Evolutionary conservation across 176 grass and related monocot genomes (phyloP).

Genomic region (Tillandsia fasciculata): DNA sequence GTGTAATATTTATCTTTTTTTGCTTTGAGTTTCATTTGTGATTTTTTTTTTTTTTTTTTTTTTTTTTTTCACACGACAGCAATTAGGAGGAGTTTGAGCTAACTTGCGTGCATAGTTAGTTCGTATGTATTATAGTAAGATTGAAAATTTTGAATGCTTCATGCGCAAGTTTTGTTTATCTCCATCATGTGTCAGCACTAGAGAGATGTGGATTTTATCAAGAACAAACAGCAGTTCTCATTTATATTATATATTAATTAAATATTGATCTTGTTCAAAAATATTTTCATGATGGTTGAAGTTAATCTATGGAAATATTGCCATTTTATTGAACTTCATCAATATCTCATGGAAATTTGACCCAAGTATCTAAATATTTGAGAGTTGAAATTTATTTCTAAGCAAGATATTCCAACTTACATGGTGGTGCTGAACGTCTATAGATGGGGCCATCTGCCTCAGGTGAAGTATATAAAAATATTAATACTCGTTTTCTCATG

Average conservation of each 20-base stretch:
- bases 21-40: conserved; percentile 1
- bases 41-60: not conserved
- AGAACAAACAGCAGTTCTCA: no score
- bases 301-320: not conserved
- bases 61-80: not conserved
- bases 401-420: not conserved
- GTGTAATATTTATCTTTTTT: not conserved
- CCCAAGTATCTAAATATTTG: not conserved
- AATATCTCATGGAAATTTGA: not conserved
- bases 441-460: conserved; percentile 33
- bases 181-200: no score
- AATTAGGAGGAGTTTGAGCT: not conserved
- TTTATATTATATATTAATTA: no score
- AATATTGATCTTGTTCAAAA: no score
- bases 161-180: no score
- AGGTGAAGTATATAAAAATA: conserved; percentile 38
- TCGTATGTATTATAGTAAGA: not conserved
- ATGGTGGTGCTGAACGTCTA: conserved; percentile 15
- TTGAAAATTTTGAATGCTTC: not conserved
- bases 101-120: conserved; percentile 10
- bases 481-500: conserved; percentile 49
- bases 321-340: not conserved
- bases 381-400: conserved; percentile 17
- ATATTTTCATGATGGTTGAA: no score
- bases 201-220: no score